These are phyloP conservation scores for Thyridium curvatum DNA, from an alignment of 2,329 filamentous ascomycete genomes.

Conservation along the genomic window DNA sequence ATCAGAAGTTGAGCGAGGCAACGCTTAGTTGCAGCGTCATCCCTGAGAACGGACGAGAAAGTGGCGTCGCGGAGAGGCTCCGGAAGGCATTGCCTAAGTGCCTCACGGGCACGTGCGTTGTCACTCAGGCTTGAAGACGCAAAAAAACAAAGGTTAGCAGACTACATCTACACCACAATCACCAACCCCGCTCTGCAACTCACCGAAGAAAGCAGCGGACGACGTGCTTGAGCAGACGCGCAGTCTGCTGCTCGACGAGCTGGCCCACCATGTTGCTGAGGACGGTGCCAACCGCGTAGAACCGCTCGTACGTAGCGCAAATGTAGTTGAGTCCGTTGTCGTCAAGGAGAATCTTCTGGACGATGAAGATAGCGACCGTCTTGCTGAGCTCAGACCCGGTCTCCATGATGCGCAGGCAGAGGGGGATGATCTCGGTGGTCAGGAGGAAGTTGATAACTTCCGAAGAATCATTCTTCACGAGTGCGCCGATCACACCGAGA, in stretches of 20 bases:
- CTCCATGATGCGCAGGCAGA: constrained; percentile 98
- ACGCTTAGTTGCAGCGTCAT: constrained; percentile 95
- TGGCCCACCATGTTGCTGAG: constrained; percentile 98
- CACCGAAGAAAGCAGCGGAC: constrained; percentile 94
- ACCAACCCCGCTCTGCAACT: constrained; percentile 18
- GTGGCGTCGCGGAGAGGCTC: constrained; percentile 98
- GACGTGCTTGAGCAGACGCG: constrained; percentile 91
- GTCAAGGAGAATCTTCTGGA: constrained; percentile 96
- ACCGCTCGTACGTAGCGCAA: constrained; percentile 96
- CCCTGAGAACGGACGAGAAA: constrained; percentile 90
- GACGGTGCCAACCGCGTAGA: constrained; percentile 96
- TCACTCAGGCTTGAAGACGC: constrained; percentile 75
- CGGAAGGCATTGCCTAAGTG: constrained; percentile 88
- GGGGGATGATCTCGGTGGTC: constrained; percentile 95
- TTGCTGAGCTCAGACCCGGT: constrained; percentile 97
- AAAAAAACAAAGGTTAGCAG: too few species aligned
- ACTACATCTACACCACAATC: too few species aligned
- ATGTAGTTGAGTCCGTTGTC: constrained; percentile 97
- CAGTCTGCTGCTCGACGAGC: constrained; percentile 95
- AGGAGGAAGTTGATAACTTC: constrained; percentile 99
- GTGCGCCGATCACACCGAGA: constrained; percentile 88
- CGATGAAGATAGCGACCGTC: constrained; percentile 98
- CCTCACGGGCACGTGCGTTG: constrained; percentile 91
- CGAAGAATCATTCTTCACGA: constrained; percentile 97
- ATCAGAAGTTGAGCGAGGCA: constrained; percentile 96